Conservation (phyloP, 208 protist species). For the Novymonas esmeraldas region DNA sequence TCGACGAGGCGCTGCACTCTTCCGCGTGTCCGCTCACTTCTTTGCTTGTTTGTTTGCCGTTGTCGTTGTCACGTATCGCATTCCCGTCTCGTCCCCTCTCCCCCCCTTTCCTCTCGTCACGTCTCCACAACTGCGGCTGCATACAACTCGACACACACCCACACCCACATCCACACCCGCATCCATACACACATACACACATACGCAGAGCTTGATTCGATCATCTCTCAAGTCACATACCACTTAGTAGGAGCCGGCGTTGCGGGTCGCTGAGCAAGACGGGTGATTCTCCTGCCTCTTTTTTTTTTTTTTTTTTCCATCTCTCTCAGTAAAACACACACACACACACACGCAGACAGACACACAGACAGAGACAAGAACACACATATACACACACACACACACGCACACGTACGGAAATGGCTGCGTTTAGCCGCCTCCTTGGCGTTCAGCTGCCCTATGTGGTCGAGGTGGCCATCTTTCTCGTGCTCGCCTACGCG, state of each 20-base stretch:
- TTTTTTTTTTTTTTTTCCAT: not conserved
- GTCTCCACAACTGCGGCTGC: not conserved
- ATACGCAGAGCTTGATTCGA: not conserved
- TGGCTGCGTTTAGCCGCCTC: constrained; percentile 76
- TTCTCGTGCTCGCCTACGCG: constrained; percentile 54
- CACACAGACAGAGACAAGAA: not conserved
- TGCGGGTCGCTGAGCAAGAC: not conserved
- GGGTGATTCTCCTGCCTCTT: not conserved
- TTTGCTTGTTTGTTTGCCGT: too few relatives aligned
- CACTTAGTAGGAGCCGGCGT: not conserved
- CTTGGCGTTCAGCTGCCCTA: constrained; percentile 76
- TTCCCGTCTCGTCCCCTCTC: too few relatives aligned
- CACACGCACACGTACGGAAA: too few relatives aligned
- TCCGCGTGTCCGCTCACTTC: too few relatives aligned
- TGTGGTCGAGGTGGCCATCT: constrained; percentile 56
- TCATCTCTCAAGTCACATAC: constrained; percentile 18
- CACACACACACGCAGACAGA: too few relatives aligned
- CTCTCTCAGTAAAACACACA: too few relatives aligned
- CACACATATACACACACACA: constrained; percentile 6
- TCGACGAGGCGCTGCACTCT: too few relatives aligned
- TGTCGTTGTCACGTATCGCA: too few relatives aligned
- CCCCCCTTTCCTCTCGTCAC: not conserved
- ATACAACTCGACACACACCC: too few relatives aligned
- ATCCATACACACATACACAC: not conserved
- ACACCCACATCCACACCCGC: not conserved